Evolutionary conservation across 1,139 yeast species (phyloP), one percentile per base, ranked within the genome.

Genomic region (Nakaseomyces glabratus): DNA sequence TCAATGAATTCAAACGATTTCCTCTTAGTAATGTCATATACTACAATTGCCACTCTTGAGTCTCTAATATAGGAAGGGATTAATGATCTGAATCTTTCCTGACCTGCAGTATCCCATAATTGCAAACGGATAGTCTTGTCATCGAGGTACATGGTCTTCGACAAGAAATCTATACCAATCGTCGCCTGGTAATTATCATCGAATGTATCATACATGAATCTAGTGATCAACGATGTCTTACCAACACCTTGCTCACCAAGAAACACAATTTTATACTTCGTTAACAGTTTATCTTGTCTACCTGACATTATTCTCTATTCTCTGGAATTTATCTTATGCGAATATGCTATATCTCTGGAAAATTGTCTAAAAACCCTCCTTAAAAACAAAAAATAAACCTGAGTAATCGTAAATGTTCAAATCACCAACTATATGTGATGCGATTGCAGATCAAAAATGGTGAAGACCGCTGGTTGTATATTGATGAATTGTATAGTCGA

Each of bases 81-180:
- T 49, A 90, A 66, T 4, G 95, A 88, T 49, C 97, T 69, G 65
- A 90, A 90, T 49, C 98, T 69, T 59, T 90, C 98, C 62, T 90
- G 98, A n/a, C 98, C 98, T 0, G 98, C 98, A n/a, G 98, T 90
- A 57, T 90, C 98, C 98, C 98, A 90, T 37, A 90, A 78, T 54
- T 75, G 82, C 39, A 76, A 59, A 45, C 82, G 65, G 20, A 75
- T 76, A 2, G 86, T 80, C 40, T 80, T 76, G 52, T 80, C 86
- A 41, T 81, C 84, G 25, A 79, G 61, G 51, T 80, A 79, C 84
- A 77, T 79, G 24, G 82, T 80, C 57, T 88, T 90, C 35, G 94
- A 82, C 48, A 90, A 70, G 57, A 90, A 90, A 58, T 90, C 98
- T 44, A 90, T 90, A 16, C 98, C 98, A 37, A 90, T 86, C 2